phyloP scores from a whole-genome alignment of 371 early-diverging fungal genomes.

The Nematocida ironsii region DNA sequence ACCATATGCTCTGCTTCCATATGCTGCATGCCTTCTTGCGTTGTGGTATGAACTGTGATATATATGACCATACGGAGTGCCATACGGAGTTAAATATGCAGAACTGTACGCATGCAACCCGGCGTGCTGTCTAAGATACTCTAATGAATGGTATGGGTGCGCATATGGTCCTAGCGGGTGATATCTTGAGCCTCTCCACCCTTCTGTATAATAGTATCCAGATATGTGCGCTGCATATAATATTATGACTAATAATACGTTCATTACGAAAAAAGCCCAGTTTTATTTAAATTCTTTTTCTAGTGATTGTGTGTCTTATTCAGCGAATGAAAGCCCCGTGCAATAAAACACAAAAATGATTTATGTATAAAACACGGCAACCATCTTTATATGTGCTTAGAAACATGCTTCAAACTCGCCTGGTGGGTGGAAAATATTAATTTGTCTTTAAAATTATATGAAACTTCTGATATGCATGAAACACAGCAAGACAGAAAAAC shows the following conservation, averaged over 20 bases:
- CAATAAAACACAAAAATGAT: no score
- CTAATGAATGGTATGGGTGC: background rate
- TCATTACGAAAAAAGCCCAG: background rate
- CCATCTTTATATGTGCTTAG: no score
- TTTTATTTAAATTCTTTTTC: conserved; percentile 1
- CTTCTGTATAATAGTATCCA: background rate
- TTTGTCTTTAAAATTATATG: no score
- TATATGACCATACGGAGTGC: background rate
- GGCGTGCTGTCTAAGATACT: background rate
- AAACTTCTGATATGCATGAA: no score
- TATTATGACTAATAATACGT: background rate
- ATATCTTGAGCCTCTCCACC: background rate
- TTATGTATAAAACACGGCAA: no score
- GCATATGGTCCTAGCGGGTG: background rate
- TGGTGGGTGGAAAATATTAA: no score
- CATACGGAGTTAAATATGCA: background rate
- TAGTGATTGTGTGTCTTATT: background rate
- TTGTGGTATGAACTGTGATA: background rate
- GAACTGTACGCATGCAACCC: background rate
- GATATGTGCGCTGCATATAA: background rate
- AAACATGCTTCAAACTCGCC: no score
- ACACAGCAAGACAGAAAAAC: no score
- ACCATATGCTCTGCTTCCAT: background rate
- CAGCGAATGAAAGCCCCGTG: background rate
- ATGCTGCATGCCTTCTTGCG: background rate